Percentiles rank a stretch among this genome's conserved stretches.
phyloP scores from a whole-genome alignment of 192 early-diverging fungal species.

The Phlyctochytrium bullatum region DNA sequence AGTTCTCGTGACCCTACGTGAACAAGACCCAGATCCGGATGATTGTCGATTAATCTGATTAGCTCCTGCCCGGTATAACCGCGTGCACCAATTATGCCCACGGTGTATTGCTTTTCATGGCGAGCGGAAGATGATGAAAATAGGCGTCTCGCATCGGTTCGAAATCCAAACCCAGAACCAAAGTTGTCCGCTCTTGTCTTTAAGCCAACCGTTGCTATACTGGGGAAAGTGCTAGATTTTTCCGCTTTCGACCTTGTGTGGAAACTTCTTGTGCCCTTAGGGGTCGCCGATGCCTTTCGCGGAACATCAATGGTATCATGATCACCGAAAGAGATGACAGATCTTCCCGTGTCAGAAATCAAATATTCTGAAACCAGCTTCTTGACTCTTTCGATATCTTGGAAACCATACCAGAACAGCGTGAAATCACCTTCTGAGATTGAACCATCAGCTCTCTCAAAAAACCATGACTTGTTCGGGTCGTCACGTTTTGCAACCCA shows the following conservation, averaged over 20 bases:
- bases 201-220: neutral
- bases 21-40: constrained; percentile 81
- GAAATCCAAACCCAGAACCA: neutral
- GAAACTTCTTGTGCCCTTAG: constrained; percentile 10
- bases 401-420: constrained; percentile 92
- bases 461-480: constrained; percentile 88
- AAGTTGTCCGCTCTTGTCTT: neutral
- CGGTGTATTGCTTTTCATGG: constrained; percentile 23
- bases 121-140: neutral
- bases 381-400: constrained; percentile 76
- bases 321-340: constrained; percentile 3
- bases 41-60: constrained; percentile 82
- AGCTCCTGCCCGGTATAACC: constrained; percentile 96
- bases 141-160: neutral
- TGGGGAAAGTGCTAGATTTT: neutral
- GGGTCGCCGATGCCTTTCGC: neutral
- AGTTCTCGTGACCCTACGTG: constrained; percentile 95
- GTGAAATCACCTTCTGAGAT: constrained; percentile 72
- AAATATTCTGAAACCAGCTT: constrained; percentile 54
- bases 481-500: constrained; percentile 82
- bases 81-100: constrained; percentile 96
- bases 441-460: constrained; percentile 91
- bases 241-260: constrained; percentile 4
- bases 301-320: neutral
- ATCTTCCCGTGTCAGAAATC: constrained; percentile 17